Conservation (phyloP, 768 basidiomycete genomes). For the Mycena polygramma region DNA sequence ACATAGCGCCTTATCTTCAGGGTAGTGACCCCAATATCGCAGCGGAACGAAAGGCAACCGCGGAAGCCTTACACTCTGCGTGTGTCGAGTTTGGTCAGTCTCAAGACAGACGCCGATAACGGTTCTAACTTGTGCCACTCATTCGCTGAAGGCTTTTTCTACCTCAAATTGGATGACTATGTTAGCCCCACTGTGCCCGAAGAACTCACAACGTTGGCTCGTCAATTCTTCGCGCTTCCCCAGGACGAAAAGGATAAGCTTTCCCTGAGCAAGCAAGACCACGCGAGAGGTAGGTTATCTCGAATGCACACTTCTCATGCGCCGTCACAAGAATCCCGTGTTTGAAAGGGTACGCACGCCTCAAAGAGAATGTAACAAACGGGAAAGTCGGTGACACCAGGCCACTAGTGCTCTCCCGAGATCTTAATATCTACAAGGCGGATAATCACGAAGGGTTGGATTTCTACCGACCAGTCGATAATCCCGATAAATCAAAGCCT, state of each 20-base stretch:
- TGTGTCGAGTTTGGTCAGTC: conserved; percentile 67
- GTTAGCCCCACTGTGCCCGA: conserved; percentile 71
- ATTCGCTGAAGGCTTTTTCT: conserved; percentile 79
- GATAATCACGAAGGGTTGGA: conserved; percentile 91
- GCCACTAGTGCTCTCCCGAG: neutral
- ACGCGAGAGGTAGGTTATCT: conserved; percentile 73
- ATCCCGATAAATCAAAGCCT: conserved; percentile 76
- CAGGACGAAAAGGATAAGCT: conserved; percentile 86
- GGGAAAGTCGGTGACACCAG: conserved; percentile 51
- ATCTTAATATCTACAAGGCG: conserved; percentile 55
- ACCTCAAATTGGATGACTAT: conserved; percentile 77
- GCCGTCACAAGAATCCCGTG: neutral
- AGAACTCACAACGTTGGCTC: conserved; percentile 73
- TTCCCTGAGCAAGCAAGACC: conserved; percentile 75
- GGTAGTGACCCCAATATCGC: conserved; percentile 44
- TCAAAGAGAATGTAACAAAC: conserved; percentile 90
- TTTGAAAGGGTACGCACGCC: conserved; percentile 76
- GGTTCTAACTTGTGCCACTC: too few species aligned
- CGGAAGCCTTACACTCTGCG: conserved; percentile 76
- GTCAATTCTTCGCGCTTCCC: conserved; percentile 79
- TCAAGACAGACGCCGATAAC: too few species aligned
- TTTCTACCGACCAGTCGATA: conserved; percentile 79
- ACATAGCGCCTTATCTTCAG: conserved; percentile 73
- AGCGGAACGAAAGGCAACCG: conserved; percentile 59
- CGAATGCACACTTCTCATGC: neutral